Conservation (phyloP, 805 yeast species). For the Cyberlindnera americana region DNA sequence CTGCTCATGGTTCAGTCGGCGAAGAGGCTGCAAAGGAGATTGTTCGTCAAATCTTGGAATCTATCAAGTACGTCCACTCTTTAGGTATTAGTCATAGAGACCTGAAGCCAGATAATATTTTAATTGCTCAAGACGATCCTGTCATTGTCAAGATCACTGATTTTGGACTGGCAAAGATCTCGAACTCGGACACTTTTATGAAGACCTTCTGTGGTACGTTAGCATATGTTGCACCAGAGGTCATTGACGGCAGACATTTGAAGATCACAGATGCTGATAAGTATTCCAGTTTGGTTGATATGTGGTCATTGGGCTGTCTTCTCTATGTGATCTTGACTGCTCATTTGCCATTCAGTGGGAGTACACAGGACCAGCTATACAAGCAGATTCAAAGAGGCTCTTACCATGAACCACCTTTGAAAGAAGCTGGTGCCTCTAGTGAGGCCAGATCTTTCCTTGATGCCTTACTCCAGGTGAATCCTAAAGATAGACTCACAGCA, state of each 20-base stretch:
- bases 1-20: constrained; percentile 86
- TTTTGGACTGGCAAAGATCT: constrained; percentile 91
- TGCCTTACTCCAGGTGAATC: constrained; percentile 72
- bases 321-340: constrained; percentile 90
- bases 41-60: constrained; percentile 76
- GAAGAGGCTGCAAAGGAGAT: constrained; percentile 89
- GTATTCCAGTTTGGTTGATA: constrained; percentile 87
- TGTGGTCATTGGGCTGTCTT: constrained; percentile 97
- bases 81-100: constrained; percentile 95
- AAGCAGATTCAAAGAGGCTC: constrained; percentile 72
- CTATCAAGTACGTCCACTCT: constrained; percentile 82
- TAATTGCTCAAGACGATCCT: constrained; percentile 88
- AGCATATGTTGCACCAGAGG: constrained; percentile 97
- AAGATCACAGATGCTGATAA: constrained; percentile 28
- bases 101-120: constrained; percentile 91
- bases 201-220: constrained; percentile 97
- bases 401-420: constrained; percentile 73
- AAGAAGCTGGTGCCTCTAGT: constrained; percentile 58
- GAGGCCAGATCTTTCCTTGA: constrained; percentile 72
- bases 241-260: constrained; percentile 43
- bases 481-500: constrained; percentile 69
- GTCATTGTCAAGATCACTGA: constrained; percentile 91
- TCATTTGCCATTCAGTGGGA: constrained; percentile 92
- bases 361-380: constrained; percentile 82
- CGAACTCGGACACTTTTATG: constrained; percentile 80